Evolutionary conservation across 768 basidiomycete species (phyloP).

Genomic region (Pholiota conissans): DNA sequence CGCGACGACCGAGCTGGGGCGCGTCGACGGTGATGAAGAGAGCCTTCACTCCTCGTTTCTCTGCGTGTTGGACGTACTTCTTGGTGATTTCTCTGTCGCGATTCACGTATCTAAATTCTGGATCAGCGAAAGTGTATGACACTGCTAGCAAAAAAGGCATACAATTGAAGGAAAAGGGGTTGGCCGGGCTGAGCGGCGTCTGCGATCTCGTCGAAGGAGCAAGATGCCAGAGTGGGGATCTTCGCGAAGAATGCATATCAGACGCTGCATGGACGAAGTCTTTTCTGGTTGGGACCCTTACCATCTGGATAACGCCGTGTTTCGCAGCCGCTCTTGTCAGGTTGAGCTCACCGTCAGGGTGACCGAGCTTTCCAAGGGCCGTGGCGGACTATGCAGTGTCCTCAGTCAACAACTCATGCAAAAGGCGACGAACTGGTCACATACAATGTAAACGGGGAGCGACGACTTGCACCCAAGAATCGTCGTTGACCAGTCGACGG

Average conservation of each 20-base stretch:
- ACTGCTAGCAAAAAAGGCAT: slow-evolving; percentile 20
- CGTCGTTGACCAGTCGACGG: slow-evolving; percentile 79
- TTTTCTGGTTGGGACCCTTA: too few relatives aligned
- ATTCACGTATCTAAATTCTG: slow-evolving; percentile 75
- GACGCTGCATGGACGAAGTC: too few relatives aligned
- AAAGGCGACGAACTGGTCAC: slow-evolving; percentile 10
- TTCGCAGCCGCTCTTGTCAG: slow-evolving; percentile 87
- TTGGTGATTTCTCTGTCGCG: slow-evolving; percentile 84
- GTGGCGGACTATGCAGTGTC: slow-evolving; percentile 62
- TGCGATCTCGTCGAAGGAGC: slow-evolving; percentile 95
- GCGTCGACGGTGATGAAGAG: slow-evolving; percentile 98
- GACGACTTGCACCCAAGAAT: slow-evolving; percentile 63
- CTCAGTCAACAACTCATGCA: not conserved
- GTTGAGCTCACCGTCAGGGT: slow-evolving; percentile 93
- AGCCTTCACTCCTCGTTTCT: slow-evolving; percentile 86
- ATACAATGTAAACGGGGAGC: slow-evolving; percentile 47
- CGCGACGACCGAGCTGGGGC: slow-evolving; percentile 91
- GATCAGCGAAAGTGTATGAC: too few relatives aligned
- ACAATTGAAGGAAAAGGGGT: slow-evolving; percentile 86
- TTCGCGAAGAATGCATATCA: too few relatives aligned
- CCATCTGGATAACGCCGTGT: slow-evolving; percentile 53
- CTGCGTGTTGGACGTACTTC: slow-evolving; percentile 87
- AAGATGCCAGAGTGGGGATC: slow-evolving; percentile 96
- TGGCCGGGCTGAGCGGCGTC: slow-evolving; percentile 81
- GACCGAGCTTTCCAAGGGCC: slow-evolving; percentile 92